These are phyloP conservation scores for Hypomyces rosellus DNA, from an alignment of 2,329 filamentous ascomycete species.

Conservation along the genomic window DNA sequence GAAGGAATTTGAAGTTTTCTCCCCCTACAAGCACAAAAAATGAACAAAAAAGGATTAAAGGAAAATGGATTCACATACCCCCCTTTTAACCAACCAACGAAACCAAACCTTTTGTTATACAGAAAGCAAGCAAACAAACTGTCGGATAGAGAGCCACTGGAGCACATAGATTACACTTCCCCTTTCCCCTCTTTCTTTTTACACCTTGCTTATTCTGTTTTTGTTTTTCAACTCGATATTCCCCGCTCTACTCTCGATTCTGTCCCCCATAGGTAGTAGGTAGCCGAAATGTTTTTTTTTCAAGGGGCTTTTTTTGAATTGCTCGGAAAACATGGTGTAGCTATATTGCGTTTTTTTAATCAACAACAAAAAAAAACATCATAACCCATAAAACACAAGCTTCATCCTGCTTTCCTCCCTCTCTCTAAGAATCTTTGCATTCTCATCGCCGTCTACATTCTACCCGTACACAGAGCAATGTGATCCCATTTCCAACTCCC, in stretches of 20 bases:
- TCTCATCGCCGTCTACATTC: not conserved
- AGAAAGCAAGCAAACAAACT: conserved; percentile 8
- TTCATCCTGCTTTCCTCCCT: conserved; percentile 2
- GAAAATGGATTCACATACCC: not conserved
- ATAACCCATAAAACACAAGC: conserved; percentile 5
- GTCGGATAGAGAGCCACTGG: conserved; percentile 12
- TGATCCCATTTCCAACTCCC: no score
- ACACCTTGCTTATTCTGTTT: conserved; percentile 8
- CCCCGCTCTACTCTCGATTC: not conserved
- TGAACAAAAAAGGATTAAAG: not conserved
- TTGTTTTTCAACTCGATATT: not conserved
- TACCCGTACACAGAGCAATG: no score
- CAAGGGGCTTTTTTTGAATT: no score
- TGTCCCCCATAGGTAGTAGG: no score
- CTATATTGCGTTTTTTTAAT: not conserved
- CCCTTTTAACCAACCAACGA: not conserved
- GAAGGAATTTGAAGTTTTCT: no score
- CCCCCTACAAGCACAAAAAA: not conserved
- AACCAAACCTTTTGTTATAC: conserved; percentile 4
- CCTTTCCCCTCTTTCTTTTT: conserved; percentile 9
- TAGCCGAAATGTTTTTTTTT: no score
- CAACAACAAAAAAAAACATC: not conserved
- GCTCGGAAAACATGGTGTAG: not conserved
- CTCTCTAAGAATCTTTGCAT: not conserved
- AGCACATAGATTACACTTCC: conserved; percentile 6